Percentiles rank a stretch among this genome's conserved stretches.
Evolutionary conservation across 208 protist genomes (phyloP).

Genomic region (Leishmania braziliensis): DNA sequence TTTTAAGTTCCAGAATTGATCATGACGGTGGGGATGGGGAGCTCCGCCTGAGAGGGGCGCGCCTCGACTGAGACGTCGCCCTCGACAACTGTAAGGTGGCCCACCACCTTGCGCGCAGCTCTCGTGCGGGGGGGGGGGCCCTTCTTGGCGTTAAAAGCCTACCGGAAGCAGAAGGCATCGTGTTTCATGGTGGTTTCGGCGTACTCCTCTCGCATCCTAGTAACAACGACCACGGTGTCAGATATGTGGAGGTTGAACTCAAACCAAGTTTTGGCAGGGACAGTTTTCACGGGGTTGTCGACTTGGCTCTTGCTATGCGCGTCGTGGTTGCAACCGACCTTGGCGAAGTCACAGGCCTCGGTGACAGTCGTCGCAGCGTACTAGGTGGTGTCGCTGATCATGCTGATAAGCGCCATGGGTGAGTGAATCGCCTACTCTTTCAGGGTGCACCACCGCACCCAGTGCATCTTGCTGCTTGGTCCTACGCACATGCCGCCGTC

Average conservation of each 20-base stretch:
- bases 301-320: slow-evolving; percentile 22
- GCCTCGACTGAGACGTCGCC: slow-evolving; percentile 43
- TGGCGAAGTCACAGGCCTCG: slow-evolving; percentile 35
- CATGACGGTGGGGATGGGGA: slow-evolving; percentile 46
- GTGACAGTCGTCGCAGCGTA: slow-evolving; percentile 21
- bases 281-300: slow-evolving; percentile 56
- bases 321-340: slow-evolving; percentile 34
- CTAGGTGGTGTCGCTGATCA: slow-evolving; percentile 47
- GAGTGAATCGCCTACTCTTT: slow-evolving; percentile 52
- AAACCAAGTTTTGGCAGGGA: slow-evolving; percentile 46
- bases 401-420: slow-evolving; percentile 42
- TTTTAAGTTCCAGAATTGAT: slow-evolving; percentile 44
- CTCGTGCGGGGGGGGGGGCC: slow-evolving; percentile 45
- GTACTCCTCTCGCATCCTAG: slow-evolving; percentile 42
- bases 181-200: slow-evolving; percentile 22
- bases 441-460: slow-evolving; percentile 10
- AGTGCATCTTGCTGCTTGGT: slow-evolving; percentile 10
- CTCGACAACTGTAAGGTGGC: slow-evolving; percentile 14
- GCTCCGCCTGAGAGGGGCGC: slow-evolving; percentile 54
- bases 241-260: slow-evolving; percentile 44
- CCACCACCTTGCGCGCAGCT: slow-evolving; percentile 25
- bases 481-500: slow-evolving; percentile 13
- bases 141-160: slow-evolving; percentile 34
- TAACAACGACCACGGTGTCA: slow-evolving; percentile 24
- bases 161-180: slow-evolving; percentile 20